A percentile compares a stretch with the other conserved stretches of the same genome.
These are phyloP conservation scores for Coemansia sp. DNA, from an alignment of 192 early-diverging fungal genomes.

Conservation along the genomic window DNA sequence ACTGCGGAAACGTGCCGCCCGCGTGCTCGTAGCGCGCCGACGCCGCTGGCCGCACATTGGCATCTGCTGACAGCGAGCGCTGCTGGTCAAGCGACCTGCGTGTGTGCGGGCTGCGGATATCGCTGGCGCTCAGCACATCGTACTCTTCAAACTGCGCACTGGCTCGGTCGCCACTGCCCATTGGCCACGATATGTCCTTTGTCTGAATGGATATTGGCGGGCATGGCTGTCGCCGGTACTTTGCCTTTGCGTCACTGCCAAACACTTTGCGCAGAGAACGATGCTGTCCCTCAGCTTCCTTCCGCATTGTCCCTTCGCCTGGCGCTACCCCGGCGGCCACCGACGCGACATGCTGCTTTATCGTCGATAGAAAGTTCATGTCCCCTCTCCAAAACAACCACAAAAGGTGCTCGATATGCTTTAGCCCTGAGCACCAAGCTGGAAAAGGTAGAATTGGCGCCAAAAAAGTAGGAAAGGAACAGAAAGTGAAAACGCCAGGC, in stretches of 20 bases:
- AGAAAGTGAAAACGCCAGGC: not conserved
- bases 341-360: constrained; percentile 32
- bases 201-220: constrained; percentile 45
- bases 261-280: constrained; percentile 16
- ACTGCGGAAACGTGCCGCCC: constrained; percentile 19
- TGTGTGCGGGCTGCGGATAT: constrained; percentile 13
- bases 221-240: constrained; percentile 28
- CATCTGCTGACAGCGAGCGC: constrained; percentile 1
- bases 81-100: constrained; percentile 3
- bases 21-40: constrained; percentile 3
- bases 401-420: not conserved
- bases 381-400: not conserved
- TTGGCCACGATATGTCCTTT: constrained; percentile 47
- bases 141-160: constrained; percentile 32
- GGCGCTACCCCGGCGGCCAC: constrained; percentile 15
- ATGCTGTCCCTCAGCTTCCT: not conserved
- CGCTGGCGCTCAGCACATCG: constrained; percentile 32
- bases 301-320: not conserved
- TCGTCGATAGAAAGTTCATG: constrained; percentile 32
- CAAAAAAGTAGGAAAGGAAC: not conserved
- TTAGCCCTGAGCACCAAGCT: not conserved
- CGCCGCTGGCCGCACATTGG: not conserved
- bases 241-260: constrained; percentile 15
- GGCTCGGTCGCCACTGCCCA: constrained; percentile 38
- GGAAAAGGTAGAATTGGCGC: not conserved